Evolutionary conservation across 441 rosid species (phyloP).

Genomic region (Manihot esculenta): DNA sequence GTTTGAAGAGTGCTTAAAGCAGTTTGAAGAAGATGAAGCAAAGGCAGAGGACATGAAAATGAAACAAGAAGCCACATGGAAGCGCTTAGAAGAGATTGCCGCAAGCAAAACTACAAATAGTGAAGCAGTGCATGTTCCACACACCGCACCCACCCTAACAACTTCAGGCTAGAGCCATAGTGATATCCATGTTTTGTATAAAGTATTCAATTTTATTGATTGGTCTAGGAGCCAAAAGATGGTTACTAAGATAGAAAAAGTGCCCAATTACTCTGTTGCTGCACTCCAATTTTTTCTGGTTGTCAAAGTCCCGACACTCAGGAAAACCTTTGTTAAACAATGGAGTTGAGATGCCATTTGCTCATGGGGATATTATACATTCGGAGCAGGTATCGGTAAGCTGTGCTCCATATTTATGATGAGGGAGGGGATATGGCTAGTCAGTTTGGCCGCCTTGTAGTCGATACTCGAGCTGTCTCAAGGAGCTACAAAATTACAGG

Average conservation of each 20-base stretch:
- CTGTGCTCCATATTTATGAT: not conserved
- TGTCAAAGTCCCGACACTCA: not conserved
- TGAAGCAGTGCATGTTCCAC: slow-evolving; percentile 36
- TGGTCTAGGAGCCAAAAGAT: slow-evolving; percentile 15
- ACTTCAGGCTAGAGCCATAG: slow-evolving; percentile 20
- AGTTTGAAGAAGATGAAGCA: slow-evolving; percentile 58
- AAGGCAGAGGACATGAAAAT: slow-evolving; percentile 36
- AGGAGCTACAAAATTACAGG: slow-evolving; percentile 13
- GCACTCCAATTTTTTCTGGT: not conserved
- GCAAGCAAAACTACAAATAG: slow-evolving; percentile 33
- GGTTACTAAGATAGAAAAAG: not conserved
- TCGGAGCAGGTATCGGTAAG: not conserved
- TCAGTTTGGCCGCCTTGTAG: not conserved
- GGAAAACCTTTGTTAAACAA: not conserved
- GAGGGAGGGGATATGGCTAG: not conserved
- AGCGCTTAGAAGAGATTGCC: slow-evolving; percentile 62
- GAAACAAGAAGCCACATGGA: slow-evolving; percentile 60
- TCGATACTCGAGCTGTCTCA: not conserved
- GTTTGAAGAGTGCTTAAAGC: slow-evolving; percentile 49
- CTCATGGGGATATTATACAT: no score
- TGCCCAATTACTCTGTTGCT: slow-evolving; percentile 6
- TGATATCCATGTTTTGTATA: slow-evolving; percentile 15
- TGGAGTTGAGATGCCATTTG: not conserved
- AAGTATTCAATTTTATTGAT: slow-evolving; percentile 13
- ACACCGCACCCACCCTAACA: slow-evolving; percentile 6